Conservation (phyloP, 495 filamentous ascomycete species). For the Penicillium macrosclerotiorum region DNA sequence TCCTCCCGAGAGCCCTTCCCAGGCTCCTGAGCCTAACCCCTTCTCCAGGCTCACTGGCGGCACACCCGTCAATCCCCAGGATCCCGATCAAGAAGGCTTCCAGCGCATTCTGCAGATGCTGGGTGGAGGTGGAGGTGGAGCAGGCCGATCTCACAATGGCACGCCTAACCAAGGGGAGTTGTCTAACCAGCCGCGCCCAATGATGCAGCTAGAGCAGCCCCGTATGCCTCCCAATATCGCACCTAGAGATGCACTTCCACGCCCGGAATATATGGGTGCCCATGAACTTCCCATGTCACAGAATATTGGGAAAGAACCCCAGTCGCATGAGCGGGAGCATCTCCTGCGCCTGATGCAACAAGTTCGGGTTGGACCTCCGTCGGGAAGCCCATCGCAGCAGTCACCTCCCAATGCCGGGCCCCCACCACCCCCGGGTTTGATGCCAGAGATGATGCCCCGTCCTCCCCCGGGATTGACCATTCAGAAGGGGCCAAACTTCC, state of each 20-base stretch:
- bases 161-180: conserved; percentile 38
- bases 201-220: conserved; percentile 33
- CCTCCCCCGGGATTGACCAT: conserved; percentile 42
- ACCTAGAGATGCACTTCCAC: conserved; percentile 33
- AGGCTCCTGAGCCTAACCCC: conserved; percentile 48
- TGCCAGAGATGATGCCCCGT: conserved; percentile 46
- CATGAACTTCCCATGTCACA: conserved; percentile 34
- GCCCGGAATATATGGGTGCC: conserved; percentile 29
- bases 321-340: conserved; percentile 46
- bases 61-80: conserved; percentile 44
- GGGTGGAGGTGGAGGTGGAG: conserved; percentile 48
- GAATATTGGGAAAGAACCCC: conserved; percentile 30
- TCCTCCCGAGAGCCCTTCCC: conserved; percentile 54
- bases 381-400: conserved; percentile 27
- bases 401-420: conserved; percentile 32
- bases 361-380: conserved; percentile 34
- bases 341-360: conserved; percentile 55
- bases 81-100: conserved; percentile 86
- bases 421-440: conserved; percentile 36
- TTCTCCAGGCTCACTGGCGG: conserved; percentile 21
- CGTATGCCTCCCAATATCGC: conserved; percentile 30
- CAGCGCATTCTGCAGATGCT: conserved; percentile 85
- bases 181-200: conserved; percentile 27
- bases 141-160: conserved; percentile 33
- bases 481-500: conserved; percentile 41